phyloP scores from a whole-genome alignment of 139 green algal genomes.

The Trebouxia sp. region DNA sequence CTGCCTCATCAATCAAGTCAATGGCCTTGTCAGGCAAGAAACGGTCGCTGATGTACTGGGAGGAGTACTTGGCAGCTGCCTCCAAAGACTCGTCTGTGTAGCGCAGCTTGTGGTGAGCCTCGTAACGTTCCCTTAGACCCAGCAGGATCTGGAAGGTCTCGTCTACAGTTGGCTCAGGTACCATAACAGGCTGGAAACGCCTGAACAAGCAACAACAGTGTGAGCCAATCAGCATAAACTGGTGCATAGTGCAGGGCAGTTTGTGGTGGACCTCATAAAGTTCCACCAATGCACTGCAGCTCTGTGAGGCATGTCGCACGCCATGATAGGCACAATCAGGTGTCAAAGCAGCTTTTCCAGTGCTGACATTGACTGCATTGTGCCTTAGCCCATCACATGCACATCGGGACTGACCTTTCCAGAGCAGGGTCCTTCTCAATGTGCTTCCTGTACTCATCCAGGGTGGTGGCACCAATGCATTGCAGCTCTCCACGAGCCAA shows the following conservation, averaged over 20 bases:
- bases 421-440: constrained; percentile 99
- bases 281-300: too few species aligned
- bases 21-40: constrained; percentile 93
- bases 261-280: neutral
- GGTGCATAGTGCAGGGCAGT: neutral
- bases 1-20: constrained; percentile 99
- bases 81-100: constrained; percentile 97
- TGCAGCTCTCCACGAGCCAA: constrained; percentile 98
- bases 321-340: neutral
- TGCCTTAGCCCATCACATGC: neutral
- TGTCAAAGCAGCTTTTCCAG: neutral
- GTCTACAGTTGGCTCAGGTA: constrained; percentile 96
- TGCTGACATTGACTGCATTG: neutral
- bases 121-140: constrained; percentile 89
- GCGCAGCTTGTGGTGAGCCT: constrained; percentile 98
- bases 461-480: constrained; percentile 98
- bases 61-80: constrained; percentile 89
- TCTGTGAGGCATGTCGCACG: neutral
- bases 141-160: constrained; percentile 97
- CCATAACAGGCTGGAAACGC: constrained; percentile 46
- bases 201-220: constrained; percentile 1
- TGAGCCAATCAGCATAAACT: too few species aligned
- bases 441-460: constrained; percentile 99
- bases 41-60: constrained; percentile 96
- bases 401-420: constrained; percentile 68